Percentiles rank a stretch among this genome's conserved stretches.
phyloP scores from a whole-genome alignment of 176 grass and related monocot species.

The Aegilops tauschii region DNA sequence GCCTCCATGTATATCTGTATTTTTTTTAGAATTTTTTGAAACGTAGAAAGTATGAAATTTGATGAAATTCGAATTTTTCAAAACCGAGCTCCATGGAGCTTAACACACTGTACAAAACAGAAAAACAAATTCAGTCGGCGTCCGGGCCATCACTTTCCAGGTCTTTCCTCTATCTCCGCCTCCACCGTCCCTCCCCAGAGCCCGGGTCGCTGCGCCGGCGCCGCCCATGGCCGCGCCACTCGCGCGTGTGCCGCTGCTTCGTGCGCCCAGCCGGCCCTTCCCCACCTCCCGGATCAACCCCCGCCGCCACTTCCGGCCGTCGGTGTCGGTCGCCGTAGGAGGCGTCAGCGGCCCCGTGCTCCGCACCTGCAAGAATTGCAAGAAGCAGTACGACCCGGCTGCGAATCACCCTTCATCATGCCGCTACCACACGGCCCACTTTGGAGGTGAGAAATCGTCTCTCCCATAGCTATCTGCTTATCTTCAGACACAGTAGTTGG shows the following conservation, averaged over 20 bases:
- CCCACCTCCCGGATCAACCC: neutral
- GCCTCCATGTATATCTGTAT: too few relatives aligned
- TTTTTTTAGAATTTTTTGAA: too few relatives aligned
- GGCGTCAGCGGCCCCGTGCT: constrained; percentile 6
- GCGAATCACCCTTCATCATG: constrained; percentile 57
- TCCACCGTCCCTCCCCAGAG: too few relatives aligned
- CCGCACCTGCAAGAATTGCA: constrained; percentile 88
- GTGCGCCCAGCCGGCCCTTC: neutral
- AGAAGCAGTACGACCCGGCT: constrained; percentile 69
- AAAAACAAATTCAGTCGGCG: too few relatives aligned
- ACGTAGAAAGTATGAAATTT: too few relatives aligned
- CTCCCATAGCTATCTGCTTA: neutral
- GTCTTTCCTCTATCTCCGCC: neutral
- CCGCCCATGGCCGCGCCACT: constrained; percentile 1
- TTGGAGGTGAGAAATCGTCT: constrained; percentile 43
- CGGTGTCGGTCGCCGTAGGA: neutral
- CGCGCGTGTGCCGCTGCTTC: neutral
- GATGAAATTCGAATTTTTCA: too few relatives aligned
- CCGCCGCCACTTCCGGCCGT: neutral
- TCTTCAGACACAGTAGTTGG: neutral
- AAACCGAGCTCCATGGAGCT: too few relatives aligned
- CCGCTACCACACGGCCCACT: constrained; percentile 66
- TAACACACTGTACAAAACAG: too few relatives aligned
- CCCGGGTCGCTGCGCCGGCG: neutral
- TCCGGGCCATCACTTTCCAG: neutral